Percentiles rank a stretch among this genome's conserved stretches.
Conservation (phyloP, 202 grass and related monocot species). For the Cymbopogon flexuosus region DNA sequence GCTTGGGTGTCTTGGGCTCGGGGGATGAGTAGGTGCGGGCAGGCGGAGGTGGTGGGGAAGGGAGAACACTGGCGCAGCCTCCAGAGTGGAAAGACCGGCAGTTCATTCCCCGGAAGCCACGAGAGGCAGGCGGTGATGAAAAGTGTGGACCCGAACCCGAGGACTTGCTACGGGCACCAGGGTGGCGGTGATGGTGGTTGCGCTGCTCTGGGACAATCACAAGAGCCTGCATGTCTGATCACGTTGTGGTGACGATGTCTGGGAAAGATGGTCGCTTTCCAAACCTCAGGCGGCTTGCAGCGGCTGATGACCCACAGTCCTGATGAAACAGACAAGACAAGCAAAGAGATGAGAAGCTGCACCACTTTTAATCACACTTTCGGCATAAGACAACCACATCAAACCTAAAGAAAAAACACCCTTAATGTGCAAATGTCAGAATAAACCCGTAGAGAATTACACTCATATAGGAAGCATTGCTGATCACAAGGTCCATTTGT, state of each 20-base stretch:
- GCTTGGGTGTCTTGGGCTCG: conserved; percentile 32
- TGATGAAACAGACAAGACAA: not conserved
- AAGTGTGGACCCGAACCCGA: not conserved
- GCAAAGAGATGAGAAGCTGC: not conserved
- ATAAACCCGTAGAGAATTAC: no score
- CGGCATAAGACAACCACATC: not conserved
- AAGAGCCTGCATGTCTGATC: conserved; percentile 46
- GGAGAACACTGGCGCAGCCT: not conserved
- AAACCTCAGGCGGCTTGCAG: not conserved
- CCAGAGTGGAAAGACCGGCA: conserved; percentile 54
- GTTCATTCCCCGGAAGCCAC: conserved; percentile 49
- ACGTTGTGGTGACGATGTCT: not conserved
- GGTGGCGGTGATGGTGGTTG: conserved; percentile 42
- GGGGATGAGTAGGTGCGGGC: conserved; percentile 17
- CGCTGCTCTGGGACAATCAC: conserved; percentile 52
- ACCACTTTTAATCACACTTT: not conserved
- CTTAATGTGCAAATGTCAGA: no score
- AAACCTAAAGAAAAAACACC: not conserved
- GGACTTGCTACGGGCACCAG: conserved; percentile 26
- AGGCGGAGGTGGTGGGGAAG: conserved; percentile 29
- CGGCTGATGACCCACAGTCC: not conserved
- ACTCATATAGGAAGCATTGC: no score
- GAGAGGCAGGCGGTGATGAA: conserved; percentile 12
- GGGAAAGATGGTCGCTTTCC: not conserved
- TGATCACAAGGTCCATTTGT: not conserved